Evolutionary conservation across 1,284 basidiomycete genomes (phyloP).

Genomic region (Lignosus rhinocerotis): DNA sequence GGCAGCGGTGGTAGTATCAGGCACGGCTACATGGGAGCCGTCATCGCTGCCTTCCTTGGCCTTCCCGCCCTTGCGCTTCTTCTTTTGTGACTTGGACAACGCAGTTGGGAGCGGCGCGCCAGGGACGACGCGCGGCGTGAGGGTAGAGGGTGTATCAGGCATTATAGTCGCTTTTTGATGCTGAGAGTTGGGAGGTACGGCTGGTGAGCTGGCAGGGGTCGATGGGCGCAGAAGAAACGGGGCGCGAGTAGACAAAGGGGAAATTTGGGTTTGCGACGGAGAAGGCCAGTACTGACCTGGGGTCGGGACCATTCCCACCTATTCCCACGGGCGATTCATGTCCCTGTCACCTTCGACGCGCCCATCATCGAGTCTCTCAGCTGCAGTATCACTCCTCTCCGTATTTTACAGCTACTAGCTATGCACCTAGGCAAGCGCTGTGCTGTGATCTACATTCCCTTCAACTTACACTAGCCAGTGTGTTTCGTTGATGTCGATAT

Average conservation of each 20-base stretch:
- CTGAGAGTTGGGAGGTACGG: background rate
- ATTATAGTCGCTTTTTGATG: slow-evolving; percentile 32
- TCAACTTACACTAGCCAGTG: no score
- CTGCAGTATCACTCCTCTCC: no score
- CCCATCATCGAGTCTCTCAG: background rate
- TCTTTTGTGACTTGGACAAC: slow-evolving; percentile 62
- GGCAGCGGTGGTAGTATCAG: slow-evolving; percentile 49
- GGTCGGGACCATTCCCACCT: slow-evolving; percentile 24
- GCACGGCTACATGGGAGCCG: slow-evolving; percentile 32
- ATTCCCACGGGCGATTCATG: slow-evolving; percentile 19
- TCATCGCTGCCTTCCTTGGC: slow-evolving; percentile 26
- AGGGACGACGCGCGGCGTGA: slow-evolving; percentile 60
- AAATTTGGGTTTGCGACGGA: slow-evolving; percentile 7
- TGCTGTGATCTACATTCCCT: no score
- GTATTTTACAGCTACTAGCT: no score
- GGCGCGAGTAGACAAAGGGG: slow-evolving; percentile 2
- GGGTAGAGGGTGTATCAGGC: slow-evolving; percentile 41
- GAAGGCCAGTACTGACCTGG: slow-evolving; percentile 9
- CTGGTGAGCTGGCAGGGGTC: slow-evolving; percentile 3
- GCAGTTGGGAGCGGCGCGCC: slow-evolving; percentile 67
- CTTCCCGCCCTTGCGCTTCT: slow-evolving; percentile 58
- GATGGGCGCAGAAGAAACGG: background rate
- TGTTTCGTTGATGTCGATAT: no score
- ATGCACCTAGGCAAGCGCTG: no score
- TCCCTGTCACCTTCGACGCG: background rate